Percentiles rank a stretch among this genome's conserved stretches.
Evolutionary conservation across 75 land plant species (phyloP).

Genomic region (Cryptomeria japonica): DNA sequence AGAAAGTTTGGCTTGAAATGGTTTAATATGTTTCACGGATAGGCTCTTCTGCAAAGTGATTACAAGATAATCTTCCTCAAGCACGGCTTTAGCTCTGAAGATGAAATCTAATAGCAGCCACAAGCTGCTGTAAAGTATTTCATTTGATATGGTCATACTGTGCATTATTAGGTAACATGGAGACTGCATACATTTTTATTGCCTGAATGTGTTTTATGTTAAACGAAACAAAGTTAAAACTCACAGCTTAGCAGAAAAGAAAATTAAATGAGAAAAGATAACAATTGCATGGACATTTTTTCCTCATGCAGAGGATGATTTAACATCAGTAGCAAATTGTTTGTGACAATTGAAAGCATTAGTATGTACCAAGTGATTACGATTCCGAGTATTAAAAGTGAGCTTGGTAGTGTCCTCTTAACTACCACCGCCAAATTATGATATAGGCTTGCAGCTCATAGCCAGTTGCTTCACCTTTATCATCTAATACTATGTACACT

Average conservation of each 20-base stretch:
- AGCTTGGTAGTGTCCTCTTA: not conserved
- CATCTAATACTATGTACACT: not conserved
- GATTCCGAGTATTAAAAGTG: not conserved
- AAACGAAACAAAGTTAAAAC: not conserved
- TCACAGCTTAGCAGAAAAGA: not conserved
- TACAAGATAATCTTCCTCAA: not conserved
- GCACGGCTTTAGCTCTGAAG: not conserved
- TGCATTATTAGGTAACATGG: not conserved
- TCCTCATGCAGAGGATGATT: conserved; percentile 67
- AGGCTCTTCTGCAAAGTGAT: not conserved
- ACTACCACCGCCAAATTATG: not conserved
- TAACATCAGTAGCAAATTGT: conserved; percentile 52
- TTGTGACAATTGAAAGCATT: conserved; percentile 58
- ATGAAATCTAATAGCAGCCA: not conserved
- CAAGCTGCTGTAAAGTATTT: not conserved
- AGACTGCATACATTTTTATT: not conserved
- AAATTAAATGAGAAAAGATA: not conserved
- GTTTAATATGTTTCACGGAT: not conserved
- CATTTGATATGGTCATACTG: not conserved
- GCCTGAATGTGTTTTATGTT: conserved; percentile 1
- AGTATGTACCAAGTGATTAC: conserved; percentile 19
- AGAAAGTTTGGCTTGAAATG: not conserved
- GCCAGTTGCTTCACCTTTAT: not conserved
- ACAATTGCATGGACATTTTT: conserved; percentile 60
- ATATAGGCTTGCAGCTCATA: no score